Evolutionary conservation across 495 filamentous ascomycete genomes (phyloP).

Genomic region (Penicillium robsamsonii): DNA sequence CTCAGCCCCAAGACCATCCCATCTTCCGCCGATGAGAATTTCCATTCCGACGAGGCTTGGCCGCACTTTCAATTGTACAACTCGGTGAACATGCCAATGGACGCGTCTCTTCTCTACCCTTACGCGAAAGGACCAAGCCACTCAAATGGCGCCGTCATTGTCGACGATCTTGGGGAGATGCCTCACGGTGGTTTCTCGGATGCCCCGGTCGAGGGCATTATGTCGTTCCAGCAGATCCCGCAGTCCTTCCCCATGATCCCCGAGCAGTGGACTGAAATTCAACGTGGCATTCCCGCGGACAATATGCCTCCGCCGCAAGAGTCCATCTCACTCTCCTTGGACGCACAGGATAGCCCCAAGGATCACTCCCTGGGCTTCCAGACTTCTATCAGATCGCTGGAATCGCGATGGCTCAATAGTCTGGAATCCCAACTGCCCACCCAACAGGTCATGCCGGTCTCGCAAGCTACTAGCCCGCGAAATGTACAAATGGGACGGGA

Average conservation of each 20-base stretch:
- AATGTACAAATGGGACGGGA: conserved; percentile 28
- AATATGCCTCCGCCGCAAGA: conserved; percentile 22
- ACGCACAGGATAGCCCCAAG: conserved; percentile 27
- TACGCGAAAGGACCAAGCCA: conserved; percentile 35
- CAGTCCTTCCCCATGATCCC: conserved; percentile 36
- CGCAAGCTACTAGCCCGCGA: conserved; percentile 24
- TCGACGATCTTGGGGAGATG: conserved; percentile 41
- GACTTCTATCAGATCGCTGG: conserved; percentile 33
- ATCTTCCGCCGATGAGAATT: conserved; percentile 46
- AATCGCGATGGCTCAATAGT: conserved; percentile 40
- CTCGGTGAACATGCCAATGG: conserved; percentile 38
- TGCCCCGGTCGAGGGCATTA: conserved; percentile 31
- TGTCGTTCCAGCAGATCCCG: conserved; percentile 37
- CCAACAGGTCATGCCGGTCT: conserved; percentile 30
- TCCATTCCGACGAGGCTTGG: conserved; percentile 44
- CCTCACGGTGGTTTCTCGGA: conserved; percentile 37
- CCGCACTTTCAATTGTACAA: conserved; percentile 43
- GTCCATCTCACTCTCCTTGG: conserved; percentile 25
- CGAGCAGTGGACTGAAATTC: conserved; percentile 34
- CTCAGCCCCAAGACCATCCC: conserved; percentile 45
- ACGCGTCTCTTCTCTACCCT: conserved; percentile 38
- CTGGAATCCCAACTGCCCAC: conserved; percentile 39
- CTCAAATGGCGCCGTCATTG: conserved; percentile 38
- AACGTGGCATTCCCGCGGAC: conserved; percentile 20
- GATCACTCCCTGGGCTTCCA: conserved; percentile 27